phyloP scores from a whole-genome alignment of 208 protist species.

The Acanthamoeba polyphaga region DNA sequence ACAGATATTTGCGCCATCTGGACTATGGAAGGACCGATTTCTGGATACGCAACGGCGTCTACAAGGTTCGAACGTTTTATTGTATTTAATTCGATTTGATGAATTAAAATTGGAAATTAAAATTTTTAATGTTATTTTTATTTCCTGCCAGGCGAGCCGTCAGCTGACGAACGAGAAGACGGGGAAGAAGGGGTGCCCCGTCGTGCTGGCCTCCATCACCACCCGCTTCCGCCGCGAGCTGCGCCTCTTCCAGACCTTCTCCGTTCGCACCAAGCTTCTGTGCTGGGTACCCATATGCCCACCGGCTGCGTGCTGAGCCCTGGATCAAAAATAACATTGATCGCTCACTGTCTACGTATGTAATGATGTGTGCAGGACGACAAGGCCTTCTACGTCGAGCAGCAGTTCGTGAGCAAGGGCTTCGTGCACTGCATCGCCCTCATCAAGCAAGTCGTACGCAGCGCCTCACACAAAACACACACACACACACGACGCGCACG shows the following conservation, averaged over 20 bases:
- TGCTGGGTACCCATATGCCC: background rate
- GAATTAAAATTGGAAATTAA: no score
- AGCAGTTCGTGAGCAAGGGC: constrained; percentile 59
- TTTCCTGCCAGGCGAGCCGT: background rate
- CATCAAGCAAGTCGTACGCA: constrained; percentile 61
- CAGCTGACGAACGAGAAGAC: constrained; percentile 45
- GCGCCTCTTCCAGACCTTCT: constrained; percentile 58
- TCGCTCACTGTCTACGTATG: no score
- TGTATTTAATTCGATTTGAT: background rate
- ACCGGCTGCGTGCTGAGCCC: background rate
- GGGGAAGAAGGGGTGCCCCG: constrained; percentile 28
- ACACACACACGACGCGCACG: background rate
- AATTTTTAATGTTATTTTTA: background rate
- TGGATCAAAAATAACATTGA: background rate
- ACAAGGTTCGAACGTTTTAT: background rate
- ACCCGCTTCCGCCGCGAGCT: constrained; percentile 50
- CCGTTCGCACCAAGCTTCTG: constrained; percentile 45
- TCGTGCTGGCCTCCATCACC: constrained; percentile 48
- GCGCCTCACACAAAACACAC: no score
- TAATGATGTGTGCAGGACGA: background rate
- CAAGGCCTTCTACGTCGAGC: constrained; percentile 41
- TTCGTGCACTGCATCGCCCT: constrained; percentile 61
- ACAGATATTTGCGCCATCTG: constrained; percentile 24
- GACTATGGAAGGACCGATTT: constrained; percentile 49
- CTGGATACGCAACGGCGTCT: constrained; percentile 13